A percentile compares a stretch with the other conserved stretches of the same genome.
phyloP scores from a whole-genome alignment of 306 rosid species.

The Fragaria nilgerrensis region DNA sequence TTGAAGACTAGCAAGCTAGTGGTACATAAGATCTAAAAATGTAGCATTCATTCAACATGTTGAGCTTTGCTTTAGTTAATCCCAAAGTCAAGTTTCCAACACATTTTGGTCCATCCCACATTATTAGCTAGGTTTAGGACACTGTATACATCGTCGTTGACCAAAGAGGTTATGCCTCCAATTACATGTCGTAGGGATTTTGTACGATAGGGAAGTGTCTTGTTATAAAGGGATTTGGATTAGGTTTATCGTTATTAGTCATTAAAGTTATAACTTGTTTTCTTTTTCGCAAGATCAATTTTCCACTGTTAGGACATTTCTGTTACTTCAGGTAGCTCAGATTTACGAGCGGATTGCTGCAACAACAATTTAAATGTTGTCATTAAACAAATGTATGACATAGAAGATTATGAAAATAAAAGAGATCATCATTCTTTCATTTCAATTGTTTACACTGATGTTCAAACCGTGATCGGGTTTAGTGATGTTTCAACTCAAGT shows the following conservation, averaged over 20 bases:
- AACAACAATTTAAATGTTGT: too few relatives aligned
- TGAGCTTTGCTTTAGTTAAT: background rate
- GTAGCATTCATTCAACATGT: background rate
- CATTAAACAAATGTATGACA: background rate
- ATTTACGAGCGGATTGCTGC: too few relatives aligned
- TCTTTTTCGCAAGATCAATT: too few relatives aligned
- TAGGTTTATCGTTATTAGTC: too few relatives aligned
- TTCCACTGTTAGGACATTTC: too few relatives aligned
- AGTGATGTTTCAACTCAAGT: background rate
- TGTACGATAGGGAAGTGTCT: too few relatives aligned
- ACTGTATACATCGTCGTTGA: background rate
- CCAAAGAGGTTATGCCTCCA: background rate
- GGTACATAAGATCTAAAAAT: background rate
- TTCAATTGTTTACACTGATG: background rate
- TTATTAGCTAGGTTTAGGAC: background rate
- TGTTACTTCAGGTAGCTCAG: too few relatives aligned
- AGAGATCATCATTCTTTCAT: background rate
- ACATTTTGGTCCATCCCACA: background rate
- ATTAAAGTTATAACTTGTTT: too few relatives aligned
- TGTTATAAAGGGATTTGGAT: too few relatives aligned
- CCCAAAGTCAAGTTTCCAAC: slow-evolving; percentile 13
- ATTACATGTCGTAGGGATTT: too few relatives aligned
- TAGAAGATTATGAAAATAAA: too few relatives aligned
- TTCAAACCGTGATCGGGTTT: background rate
- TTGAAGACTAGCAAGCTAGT: background rate